Conservation (phyloP, 2,329 filamentous ascomycete species). For the Ophiosphaerella herpotricha region DNA sequence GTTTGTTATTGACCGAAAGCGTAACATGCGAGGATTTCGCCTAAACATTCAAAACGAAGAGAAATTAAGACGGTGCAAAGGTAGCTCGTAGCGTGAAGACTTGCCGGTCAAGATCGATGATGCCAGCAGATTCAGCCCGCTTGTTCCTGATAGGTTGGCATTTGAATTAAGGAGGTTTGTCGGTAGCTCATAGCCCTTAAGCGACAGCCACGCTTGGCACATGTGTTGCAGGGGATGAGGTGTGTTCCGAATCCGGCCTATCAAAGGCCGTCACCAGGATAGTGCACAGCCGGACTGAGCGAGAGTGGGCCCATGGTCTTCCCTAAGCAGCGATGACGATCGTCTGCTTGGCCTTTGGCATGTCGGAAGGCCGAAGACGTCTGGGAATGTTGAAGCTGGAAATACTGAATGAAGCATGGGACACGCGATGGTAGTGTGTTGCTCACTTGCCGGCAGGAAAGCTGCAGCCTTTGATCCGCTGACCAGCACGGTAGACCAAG, state of each 20-base stretch:
- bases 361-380: not conserved
- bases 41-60: not conserved
- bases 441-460: constrained; percentile 10
- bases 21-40: not conserved
- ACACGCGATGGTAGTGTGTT: constrained; percentile 3
- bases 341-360: constrained; percentile 5
- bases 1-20: not conserved
- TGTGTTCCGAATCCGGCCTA: too few species aligned
- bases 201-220: constrained; percentile 1
- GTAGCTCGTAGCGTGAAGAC: not conserved
- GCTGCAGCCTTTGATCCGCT: constrained; percentile 17
- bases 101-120: constrained; percentile 3
- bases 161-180: constrained; percentile 10
- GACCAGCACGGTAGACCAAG: constrained; percentile 18
- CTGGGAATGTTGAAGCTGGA: too few species aligned
- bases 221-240: not conserved
- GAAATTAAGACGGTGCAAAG: not conserved
- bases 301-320: constrained; percentile 14
- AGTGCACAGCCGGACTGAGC: constrained; percentile 9
- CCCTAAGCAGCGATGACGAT: constrained; percentile 13
- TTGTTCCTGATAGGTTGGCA: not conserved
- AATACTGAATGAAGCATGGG: not conserved
- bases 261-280: not conserved
- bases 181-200: constrained; percentile 5
- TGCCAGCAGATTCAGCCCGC: not conserved